A percentile compares a stretch with the other conserved stretches of the same genome.
phyloP scores from a whole-genome alignment of 2,329 filamentous ascomycete species.

The Curvularia verruculosa region DNA sequence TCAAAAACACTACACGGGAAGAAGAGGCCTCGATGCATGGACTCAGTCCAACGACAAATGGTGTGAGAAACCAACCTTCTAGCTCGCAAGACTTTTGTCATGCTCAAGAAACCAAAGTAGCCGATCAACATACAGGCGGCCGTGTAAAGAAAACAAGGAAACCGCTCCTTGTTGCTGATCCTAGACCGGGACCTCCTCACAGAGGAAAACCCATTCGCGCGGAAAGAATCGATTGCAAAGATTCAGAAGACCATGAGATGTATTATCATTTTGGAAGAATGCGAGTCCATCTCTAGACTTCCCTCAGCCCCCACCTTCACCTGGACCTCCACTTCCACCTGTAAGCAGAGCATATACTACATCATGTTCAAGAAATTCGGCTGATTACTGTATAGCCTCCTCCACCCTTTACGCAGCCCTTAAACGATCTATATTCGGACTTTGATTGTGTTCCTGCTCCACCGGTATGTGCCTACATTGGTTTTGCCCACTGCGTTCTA shows the following conservation, averaged over 20 bases:
- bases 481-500: not conserved
- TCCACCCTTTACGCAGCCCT: not conserved
- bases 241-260: not conserved
- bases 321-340: not conserved
- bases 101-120: not conserved
- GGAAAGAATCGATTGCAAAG: not conserved
- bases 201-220: not conserved
- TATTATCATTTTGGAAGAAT: not conserved
- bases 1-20: not conserved
- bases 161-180: not conserved
- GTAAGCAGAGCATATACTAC: not conserved
- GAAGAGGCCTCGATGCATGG: not conserved
- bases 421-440: not conserved
- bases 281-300: not conserved
- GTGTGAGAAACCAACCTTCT: not conserved
- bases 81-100: not conserved
- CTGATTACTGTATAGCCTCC: not conserved
- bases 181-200: not conserved
- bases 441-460: not conserved
- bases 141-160: not conserved
- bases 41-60: not conserved
- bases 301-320: not conserved
- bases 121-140: not conserved
- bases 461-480: slow-evolving; percentile 1
- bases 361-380: no score